Percentiles rank a stretch among this genome's conserved stretches.
Evolutionary conservation across 176 grass and related monocot genomes (phyloP).

Genomic region (Oryza meyeriana): DNA sequence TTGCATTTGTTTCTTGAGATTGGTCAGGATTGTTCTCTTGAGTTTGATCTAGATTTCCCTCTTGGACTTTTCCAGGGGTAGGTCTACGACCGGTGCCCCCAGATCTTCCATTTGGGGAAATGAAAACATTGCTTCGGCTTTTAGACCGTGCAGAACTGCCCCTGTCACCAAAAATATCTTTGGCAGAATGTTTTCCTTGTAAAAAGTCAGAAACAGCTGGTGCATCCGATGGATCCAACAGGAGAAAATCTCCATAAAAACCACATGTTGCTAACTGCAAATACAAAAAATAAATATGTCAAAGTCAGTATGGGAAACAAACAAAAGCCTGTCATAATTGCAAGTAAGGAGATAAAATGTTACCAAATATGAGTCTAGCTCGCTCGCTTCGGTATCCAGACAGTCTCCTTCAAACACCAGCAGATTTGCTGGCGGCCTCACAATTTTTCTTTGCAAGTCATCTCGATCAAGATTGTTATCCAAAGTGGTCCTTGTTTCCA

Average conservation of each 20-base stretch:
- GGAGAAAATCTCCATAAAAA: constrained; percentile 83
- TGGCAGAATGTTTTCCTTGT: constrained; percentile 46
- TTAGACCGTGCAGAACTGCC: constrained; percentile 48
- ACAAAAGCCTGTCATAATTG: constrained; percentile 17
- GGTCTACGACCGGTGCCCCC: constrained; percentile 41
- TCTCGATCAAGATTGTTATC: constrained; percentile 50
- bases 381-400: constrained; percentile 74
- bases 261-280: constrained; percentile 91
- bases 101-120: constrained; percentile 64
- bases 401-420: constrained; percentile 97
- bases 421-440: constrained; percentile 85
- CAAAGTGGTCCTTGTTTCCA: constrained; percentile 68
- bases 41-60: constrained; percentile 20
- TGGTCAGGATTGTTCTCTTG: constrained; percentile 2
- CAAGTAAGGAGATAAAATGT: constrained; percentile 28
- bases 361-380: constrained; percentile 95
- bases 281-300: constrained; percentile 37
- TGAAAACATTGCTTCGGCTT: constrained; percentile 40
- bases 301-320: constrained; percentile 29
- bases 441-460: constrained; percentile 45
- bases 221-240: constrained; percentile 84
- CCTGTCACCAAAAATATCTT: constrained; percentile 26
- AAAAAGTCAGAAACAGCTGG: constrained; percentile 79
- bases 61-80: constrained; percentile 40
- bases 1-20: constrained; percentile 29